phyloP scores from a whole-genome alignment of 73 alveolate species.

The Paramecium tetraurelia region DNA sequence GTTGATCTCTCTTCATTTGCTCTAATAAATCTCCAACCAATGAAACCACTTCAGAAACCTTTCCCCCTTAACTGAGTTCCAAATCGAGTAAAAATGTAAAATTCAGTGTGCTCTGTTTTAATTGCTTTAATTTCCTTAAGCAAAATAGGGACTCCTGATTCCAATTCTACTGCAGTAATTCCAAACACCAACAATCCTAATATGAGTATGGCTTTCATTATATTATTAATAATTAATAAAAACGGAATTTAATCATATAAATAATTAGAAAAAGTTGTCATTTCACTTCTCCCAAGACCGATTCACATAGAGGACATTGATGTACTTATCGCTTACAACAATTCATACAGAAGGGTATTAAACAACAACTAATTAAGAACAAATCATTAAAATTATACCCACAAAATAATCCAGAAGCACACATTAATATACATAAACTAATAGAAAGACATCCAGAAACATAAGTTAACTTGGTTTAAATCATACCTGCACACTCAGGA shows the following conservation, averaged over 20 bases:
- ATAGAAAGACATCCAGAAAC: background rate
- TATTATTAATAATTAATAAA: background rate
- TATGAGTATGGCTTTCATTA: background rate
- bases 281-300: background rate
- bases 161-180: constrained; percentile 8
- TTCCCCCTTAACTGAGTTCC: constrained; percentile 37
- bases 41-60: background rate
- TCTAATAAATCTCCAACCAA: constrained; percentile 40
- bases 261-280: background rate
- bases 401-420: background rate
- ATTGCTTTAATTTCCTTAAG: constrained; percentile 50
- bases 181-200: background rate
- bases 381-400: background rate
- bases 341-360: background rate
- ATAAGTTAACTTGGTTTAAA: background rate
- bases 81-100: constrained; percentile 14
- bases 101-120: constrained; percentile 2
- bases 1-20: background rate
- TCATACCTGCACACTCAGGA: background rate
- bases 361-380: background rate
- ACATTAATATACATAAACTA: background rate
- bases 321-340: background rate
- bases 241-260: constrained; percentile 10
- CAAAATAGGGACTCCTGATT: constrained; percentile 39
- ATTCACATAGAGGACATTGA: background rate